A percentile compares a stretch with the other conserved stretches of the same genome.
phyloP scores from a whole-genome alignment of 345 rosid genomes.

The Ceriops decandra region DNA sequence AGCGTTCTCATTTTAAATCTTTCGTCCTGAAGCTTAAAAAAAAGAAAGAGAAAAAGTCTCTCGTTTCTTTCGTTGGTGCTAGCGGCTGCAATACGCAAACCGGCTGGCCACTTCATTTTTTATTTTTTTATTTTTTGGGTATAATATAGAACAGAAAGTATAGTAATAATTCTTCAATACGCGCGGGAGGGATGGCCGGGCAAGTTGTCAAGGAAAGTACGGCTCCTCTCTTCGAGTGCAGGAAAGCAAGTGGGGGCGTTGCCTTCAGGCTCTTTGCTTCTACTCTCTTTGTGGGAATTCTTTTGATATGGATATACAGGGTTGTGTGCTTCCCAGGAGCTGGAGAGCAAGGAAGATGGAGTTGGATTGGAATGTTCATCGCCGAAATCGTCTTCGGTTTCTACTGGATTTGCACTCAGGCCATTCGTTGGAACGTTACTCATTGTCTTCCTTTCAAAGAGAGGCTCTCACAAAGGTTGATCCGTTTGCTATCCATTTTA shows the following conservation, averaged over 20 bases:
- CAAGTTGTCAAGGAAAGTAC: not conserved
- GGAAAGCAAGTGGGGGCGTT: conserved; percentile 22
- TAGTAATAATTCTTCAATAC: too few species aligned
- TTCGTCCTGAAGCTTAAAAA: too few species aligned
- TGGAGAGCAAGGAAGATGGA: conserved; percentile 23
- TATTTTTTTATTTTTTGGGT: too few species aligned
- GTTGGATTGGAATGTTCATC: conserved; percentile 41
- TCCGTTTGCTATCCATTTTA: not conserved
- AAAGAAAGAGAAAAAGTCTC: too few species aligned
- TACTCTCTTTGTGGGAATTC: conserved; percentile 33
- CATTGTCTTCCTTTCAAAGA: conserved; percentile 31
- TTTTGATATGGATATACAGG: conserved; percentile 39
- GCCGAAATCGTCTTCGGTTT: conserved; percentile 46
- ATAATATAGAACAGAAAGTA: too few species aligned
- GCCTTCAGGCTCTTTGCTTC: conserved; percentile 28
- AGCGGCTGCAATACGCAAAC: too few species aligned
- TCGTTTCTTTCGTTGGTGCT: too few species aligned
- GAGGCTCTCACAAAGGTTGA: conserved; percentile 38
- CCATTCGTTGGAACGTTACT: conserved; percentile 43
- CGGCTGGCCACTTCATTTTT: too few species aligned
- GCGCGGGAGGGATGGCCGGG: not conserved
- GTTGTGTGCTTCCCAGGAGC: conserved; percentile 19
- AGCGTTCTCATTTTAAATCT: too few species aligned
- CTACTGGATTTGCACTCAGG: conserved; percentile 48
- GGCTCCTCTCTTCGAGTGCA: conserved; percentile 15